Percentiles rank a stretch among this genome's conserved stretches.
phyloP scores from a whole-genome alignment of 176 grass and related monocot species.

The Canna indica region DNA sequence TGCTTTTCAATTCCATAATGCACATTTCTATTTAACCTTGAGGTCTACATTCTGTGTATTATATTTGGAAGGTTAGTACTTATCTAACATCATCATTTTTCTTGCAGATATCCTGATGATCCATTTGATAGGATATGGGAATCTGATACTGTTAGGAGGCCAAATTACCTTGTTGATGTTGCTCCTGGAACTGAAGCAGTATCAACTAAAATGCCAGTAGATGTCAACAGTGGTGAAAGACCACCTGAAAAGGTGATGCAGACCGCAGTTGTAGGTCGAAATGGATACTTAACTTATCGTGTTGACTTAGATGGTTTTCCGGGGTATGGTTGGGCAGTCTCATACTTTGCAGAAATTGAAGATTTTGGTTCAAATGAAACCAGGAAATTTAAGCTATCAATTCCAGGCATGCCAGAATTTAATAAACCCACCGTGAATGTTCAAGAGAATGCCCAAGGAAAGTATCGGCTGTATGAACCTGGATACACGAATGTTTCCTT shows the following conservation, averaged over 20 bases:
- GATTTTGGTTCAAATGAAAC: constrained; percentile 51
- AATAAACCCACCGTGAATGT: constrained; percentile 75
- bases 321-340: constrained; percentile 67
- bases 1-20: background rate
- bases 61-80: background rate
- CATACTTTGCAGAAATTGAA: constrained; percentile 95
- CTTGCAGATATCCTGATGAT: constrained; percentile 75
- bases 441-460: constrained; percentile 79
- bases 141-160: constrained; percentile 55
- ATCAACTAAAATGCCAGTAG: constrained; percentile 55
- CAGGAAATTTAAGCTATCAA: constrained; percentile 68
- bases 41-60: background rate
- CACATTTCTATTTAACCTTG: background rate
- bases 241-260: constrained; percentile 93
- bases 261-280: constrained; percentile 81
- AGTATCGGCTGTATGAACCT: constrained; percentile 68
- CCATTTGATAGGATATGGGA: constrained; percentile 98
- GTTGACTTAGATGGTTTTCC: constrained; percentile 85
- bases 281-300: constrained; percentile 70
- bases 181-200: constrained; percentile 76
- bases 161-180: constrained; percentile 77
- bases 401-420: constrained; percentile 53
- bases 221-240: constrained; percentile 30
- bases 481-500: constrained; percentile 63
- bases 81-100: constrained; percentile 9